Conservation (phyloP, 345 rosid genomes). For the Lenwebbia sp. region DNA sequence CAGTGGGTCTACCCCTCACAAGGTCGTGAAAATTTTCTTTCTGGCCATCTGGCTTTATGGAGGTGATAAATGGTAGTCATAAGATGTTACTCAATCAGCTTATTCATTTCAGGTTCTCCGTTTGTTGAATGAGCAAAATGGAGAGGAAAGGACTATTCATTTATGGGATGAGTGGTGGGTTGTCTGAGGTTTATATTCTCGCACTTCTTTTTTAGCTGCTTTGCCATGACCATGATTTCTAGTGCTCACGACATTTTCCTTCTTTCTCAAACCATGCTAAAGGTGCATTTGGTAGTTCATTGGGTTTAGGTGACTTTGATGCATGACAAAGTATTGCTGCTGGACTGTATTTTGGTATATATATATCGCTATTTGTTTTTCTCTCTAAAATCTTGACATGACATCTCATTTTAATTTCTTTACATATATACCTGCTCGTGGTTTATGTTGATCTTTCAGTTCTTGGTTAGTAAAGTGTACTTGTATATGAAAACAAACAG, state of each 20-base stretch:
- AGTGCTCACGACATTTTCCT: background rate
- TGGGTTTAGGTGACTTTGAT: background rate
- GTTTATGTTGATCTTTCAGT: background rate
- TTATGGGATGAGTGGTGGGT: conserved; percentile 83
- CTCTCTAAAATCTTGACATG: background rate
- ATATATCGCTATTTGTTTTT: background rate
- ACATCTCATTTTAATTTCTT: background rate
- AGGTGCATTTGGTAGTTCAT: background rate
- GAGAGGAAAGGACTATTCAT: conserved; percentile 65
- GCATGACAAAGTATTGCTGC: background rate
- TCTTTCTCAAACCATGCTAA: background rate
- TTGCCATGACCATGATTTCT: background rate
- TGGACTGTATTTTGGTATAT: background rate
- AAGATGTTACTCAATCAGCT: background rate
- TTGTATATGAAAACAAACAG: background rate
- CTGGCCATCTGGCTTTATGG: background rate
- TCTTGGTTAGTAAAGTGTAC: background rate
- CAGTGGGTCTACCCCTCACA: conserved; percentile 32
- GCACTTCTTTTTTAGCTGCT: background rate
- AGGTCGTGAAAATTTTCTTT: conserved; percentile 36
- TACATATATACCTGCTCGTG: background rate
- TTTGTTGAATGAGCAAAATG: conserved; percentile 74
- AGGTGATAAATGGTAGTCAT: background rate
- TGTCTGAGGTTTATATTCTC: background rate
- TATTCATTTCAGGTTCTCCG: conserved; percentile 64